Percentiles rank a stretch among this genome's conserved stretches.
These are phyloP conservation scores for Misopates orontium DNA, from an alignment of 257 asterid species.

Conservation along the genomic window DNA sequence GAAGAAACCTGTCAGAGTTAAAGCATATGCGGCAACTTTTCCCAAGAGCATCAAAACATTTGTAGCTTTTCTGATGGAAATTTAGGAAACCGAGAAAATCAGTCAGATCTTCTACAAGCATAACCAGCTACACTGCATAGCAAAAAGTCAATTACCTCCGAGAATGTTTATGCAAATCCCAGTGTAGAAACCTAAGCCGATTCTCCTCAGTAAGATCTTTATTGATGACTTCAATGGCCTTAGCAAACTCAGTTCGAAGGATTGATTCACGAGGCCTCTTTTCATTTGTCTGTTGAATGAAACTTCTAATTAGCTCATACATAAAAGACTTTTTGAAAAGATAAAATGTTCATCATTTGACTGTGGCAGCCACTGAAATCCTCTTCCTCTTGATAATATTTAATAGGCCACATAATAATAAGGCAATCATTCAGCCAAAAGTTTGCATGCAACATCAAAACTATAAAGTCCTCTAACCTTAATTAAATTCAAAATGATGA, in stretches of 20 bases:
- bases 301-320: slow-evolving; percentile 23
- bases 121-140: slow-evolving; percentile 23
- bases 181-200: slow-evolving; percentile 90
- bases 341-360: slow-evolving; percentile 14
- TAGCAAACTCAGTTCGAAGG: slow-evolving; percentile 86
- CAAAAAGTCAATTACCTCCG: slow-evolving; percentile 56
- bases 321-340: background rate
- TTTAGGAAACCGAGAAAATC: slow-evolving; percentile 28
- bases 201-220: slow-evolving; percentile 77
- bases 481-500: slow-evolving; percentile 84
- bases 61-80: slow-evolving; percentile 73
- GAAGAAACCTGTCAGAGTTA: slow-evolving; percentile 87
- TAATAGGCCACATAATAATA: slow-evolving; percentile 1
- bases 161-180: slow-evolving; percentile 95
- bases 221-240: slow-evolving; percentile 85
- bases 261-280: slow-evolving; percentile 94
- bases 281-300: slow-evolving; percentile 71
- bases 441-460: slow-evolving; percentile 25
- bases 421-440: slow-evolving; percentile 14
- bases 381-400: slow-evolving; percentile 4
- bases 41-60: slow-evolving; percentile 82
- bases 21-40: slow-evolving; percentile 88
- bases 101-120: slow-evolving; percentile 27
- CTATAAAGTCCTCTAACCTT: slow-evolving; percentile 55
- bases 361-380: background rate